Percentiles rank a stretch among this genome's conserved stretches.
Conservation (phyloP, 2,329 filamentous ascomycete species). For the Aspergillus hortae region DNA sequence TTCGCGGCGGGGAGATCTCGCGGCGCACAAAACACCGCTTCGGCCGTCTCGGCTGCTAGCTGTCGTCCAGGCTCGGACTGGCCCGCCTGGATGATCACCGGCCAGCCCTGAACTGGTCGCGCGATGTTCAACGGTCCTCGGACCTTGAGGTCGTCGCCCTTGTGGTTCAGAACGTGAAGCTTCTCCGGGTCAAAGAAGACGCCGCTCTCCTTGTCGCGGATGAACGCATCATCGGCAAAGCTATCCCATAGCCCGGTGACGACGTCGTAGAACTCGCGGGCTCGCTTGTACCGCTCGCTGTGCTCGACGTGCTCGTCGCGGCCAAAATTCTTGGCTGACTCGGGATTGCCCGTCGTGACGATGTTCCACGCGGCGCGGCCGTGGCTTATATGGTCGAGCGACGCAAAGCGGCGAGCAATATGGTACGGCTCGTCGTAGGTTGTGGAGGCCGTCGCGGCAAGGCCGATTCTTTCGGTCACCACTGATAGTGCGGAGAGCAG, state of each 20-base stretch:
- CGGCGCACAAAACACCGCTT: constrained; percentile 52
- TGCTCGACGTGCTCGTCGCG: constrained; percentile 50
- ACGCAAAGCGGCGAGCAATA: constrained; percentile 51
- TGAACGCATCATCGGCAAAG: constrained; percentile 55
- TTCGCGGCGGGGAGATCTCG: constrained; percentile 46
- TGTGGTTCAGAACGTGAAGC: constrained; percentile 52
- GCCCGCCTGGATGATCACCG: constrained; percentile 54
- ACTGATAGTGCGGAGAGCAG: constrained; percentile 49
- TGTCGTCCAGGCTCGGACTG: constrained; percentile 52
- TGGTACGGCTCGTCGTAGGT: constrained; percentile 54
- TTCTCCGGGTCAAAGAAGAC: constrained; percentile 51
- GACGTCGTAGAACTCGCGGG: constrained; percentile 52
- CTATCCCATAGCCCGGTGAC: constrained; percentile 54
- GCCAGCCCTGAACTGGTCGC: constrained; percentile 53
- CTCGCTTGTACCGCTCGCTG: constrained; percentile 49
- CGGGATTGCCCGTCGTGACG: constrained; percentile 52
- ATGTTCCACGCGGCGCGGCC: constrained; percentile 55
- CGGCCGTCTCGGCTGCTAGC: constrained; percentile 52
- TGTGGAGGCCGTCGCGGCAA: constrained; percentile 52
- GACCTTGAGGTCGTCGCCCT: constrained; percentile 47
- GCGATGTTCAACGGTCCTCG: constrained; percentile 52
- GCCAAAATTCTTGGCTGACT: constrained; percentile 52
- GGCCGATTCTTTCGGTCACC: constrained; percentile 49
- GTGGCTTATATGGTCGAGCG: constrained; percentile 49
- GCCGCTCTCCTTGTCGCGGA: constrained; percentile 47